These are phyloP conservation scores for Candida freyschussii DNA, from an alignment of 1,139 yeast species.

Conservation along the genomic window DNA sequence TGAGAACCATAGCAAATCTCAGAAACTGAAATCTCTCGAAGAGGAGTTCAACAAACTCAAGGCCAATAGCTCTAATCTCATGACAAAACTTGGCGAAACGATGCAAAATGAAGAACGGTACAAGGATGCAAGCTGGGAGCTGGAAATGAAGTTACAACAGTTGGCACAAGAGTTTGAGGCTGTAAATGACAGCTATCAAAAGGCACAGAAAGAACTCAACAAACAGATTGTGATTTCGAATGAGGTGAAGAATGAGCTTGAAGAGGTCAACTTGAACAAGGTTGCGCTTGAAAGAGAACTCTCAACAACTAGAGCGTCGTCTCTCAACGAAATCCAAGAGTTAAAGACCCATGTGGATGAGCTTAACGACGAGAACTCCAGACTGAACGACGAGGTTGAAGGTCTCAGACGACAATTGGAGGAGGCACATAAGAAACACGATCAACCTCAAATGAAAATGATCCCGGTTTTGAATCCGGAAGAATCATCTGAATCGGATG, in stretches of 20 bases:
- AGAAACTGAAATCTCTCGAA: slow-evolving; percentile 27
- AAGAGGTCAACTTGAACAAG: slow-evolving; percentile 41
- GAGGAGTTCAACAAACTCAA: slow-evolving; percentile 41
- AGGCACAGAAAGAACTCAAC: slow-evolving; percentile 31
- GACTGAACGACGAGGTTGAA: slow-evolving; percentile 42
- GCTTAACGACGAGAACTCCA: slow-evolving; percentile 62
- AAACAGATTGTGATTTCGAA: slow-evolving; percentile 26
- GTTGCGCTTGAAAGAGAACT: slow-evolving; percentile 36
- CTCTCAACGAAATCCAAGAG: slow-evolving; percentile 40
- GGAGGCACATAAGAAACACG: slow-evolving; percentile 9
- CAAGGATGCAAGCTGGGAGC: slow-evolving; percentile 76
- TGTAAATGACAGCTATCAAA: slow-evolving; percentile 31
- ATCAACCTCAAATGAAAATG: slow-evolving; percentile 8
- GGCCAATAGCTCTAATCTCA: slow-evolving; percentile 32
- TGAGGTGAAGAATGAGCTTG: slow-evolving; percentile 42
- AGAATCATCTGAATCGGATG: slow-evolving; percentile 25
- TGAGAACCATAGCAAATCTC: slow-evolving; percentile 51
- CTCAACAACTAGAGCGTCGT: slow-evolving; percentile 32
- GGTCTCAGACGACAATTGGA: slow-evolving; percentile 26
- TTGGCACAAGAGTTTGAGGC: slow-evolving; percentile 41
- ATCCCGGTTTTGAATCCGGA: slow-evolving; percentile 23
- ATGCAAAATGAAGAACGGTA: slow-evolving; percentile 41
- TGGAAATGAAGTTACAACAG: slow-evolving; percentile 53
- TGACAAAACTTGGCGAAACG: slow-evolving; percentile 30
- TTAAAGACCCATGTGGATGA: slow-evolving; percentile 48